Evolutionary conservation across 164 flowering plant species (phyloP).

Genomic region (Aristolochia fimbriata): DNA sequence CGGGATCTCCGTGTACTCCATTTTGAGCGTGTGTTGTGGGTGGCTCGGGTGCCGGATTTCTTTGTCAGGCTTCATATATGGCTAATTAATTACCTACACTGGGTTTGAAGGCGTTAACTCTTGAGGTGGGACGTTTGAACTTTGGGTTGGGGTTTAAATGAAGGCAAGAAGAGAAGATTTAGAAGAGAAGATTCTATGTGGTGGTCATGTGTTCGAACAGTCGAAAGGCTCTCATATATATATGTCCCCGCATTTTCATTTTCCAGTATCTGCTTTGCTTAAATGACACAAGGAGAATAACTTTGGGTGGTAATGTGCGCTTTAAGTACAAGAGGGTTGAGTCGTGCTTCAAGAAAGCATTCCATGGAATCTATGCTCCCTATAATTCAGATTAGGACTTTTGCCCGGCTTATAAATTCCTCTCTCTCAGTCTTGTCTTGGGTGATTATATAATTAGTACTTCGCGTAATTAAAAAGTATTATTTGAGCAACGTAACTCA

Average conservation of each 20-base stretch:
- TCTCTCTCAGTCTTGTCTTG: no score
- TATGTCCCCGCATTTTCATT: constrained; percentile 7
- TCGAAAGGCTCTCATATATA: constrained; percentile 2
- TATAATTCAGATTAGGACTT: constrained; percentile 1
- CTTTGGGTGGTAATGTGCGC: constrained; percentile 3
- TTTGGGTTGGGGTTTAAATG: constrained; percentile 10
- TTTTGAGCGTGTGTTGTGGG: constrained; percentile 42
- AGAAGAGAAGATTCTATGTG: neutral
- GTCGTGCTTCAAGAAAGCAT: constrained; percentile 13
- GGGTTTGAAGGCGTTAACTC: no score
- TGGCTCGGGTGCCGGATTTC: constrained; percentile 42
- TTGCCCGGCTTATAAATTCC: no score
- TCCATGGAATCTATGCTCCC: constrained; percentile 21
- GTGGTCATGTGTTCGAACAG: constrained; percentile 6
- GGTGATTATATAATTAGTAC: no score
- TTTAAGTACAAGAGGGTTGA: constrained; percentile 5
- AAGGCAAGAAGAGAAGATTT: neutral
- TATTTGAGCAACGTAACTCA: no score
- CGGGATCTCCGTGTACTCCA: constrained; percentile 46
- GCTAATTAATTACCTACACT: no score
- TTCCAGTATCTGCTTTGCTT: constrained; percentile 27
- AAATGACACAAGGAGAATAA: constrained; percentile 20
- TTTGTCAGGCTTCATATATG: constrained; percentile 42
- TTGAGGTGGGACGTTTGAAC: neutral
- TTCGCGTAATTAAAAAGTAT: no score